Conservation (phyloP, 2,329 filamentous ascomycete species). For the Aspergillus oerlinghausenensis region DNA sequence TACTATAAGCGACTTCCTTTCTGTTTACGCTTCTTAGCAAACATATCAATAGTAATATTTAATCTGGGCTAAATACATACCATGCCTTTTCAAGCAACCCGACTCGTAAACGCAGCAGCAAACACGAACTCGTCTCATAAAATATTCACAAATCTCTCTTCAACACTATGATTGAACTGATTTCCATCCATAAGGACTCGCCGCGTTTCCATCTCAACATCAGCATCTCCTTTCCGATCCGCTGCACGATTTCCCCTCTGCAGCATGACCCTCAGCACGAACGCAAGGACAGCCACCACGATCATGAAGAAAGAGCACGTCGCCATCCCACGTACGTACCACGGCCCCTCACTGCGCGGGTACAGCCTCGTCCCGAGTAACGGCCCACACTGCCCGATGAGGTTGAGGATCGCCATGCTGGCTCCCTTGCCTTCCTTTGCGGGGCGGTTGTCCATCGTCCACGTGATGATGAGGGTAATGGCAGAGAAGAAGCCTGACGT, state of each 20-base stretch:
- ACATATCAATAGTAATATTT: not conserved
- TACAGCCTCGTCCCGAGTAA: slow-evolving; percentile 65
- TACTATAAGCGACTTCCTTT: not conserved
- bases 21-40: not conserved
- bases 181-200: slow-evolving; percentile 27
- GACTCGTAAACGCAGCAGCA: not conserved
- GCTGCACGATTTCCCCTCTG: slow-evolving; percentile 44
- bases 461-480: slow-evolving; percentile 78
- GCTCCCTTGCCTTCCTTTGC: slow-evolving; percentile 65
- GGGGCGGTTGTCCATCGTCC: slow-evolving; percentile 82
- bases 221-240: slow-evolving; percentile 2
- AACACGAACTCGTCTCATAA: not conserved
- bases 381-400: slow-evolving; percentile 76
- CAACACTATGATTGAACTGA: slow-evolving; percentile 14
- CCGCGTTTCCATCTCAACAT: slow-evolving; percentile 18
- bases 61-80: not conserved
- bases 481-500: slow-evolving; percentile 77
- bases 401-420: slow-evolving; percentile 74
- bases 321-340: slow-evolving; percentile 60
- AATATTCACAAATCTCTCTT: slow-evolving; percentile 7
- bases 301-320: slow-evolving; percentile 61
- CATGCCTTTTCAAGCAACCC: not conserved
- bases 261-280: slow-evolving; percentile 52
- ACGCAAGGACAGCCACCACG: slow-evolving; percentile 54
- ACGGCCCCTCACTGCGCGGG: slow-evolving; percentile 55